Percentiles rank a stretch among this genome's conserved stretches.
Evolutionary conservation across 352 stramenopile genomes (phyloP).

Genomic region (Phytophthora agathidicida): DNA sequence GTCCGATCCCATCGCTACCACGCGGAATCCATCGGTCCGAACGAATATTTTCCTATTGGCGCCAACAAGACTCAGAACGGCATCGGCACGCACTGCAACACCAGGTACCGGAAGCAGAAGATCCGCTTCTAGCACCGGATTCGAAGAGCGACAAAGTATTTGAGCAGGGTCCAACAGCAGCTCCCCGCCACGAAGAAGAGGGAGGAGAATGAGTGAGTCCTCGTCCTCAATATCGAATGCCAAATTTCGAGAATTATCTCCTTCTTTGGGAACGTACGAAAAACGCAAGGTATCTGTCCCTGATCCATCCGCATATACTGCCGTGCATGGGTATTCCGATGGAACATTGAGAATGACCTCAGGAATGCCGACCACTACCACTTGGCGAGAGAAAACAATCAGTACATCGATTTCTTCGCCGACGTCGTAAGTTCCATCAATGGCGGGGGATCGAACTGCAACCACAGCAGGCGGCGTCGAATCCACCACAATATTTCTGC

Average conservation of each 20-base stretch:
- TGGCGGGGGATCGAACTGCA: slow-evolving; percentile 39
- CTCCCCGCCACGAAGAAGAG: slow-evolving; percentile 37
- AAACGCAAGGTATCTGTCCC: slow-evolving; percentile 53
- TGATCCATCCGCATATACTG: slow-evolving; percentile 59
- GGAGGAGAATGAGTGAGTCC: slow-evolving; percentile 47
- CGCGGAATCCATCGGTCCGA: slow-evolving; percentile 61
- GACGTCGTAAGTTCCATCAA: slow-evolving; percentile 71
- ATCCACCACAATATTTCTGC: slow-evolving; percentile 51
- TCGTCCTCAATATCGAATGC: slow-evolving; percentile 55
- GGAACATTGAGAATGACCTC: slow-evolving; percentile 62
- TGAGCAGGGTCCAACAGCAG: slow-evolving; percentile 36
- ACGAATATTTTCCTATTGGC: slow-evolving; percentile 68
- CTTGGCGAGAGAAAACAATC: slow-evolving; percentile 57
- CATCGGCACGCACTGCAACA: slow-evolving; percentile 48
- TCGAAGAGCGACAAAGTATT: slow-evolving; percentile 45
- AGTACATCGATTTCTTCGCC: slow-evolving; percentile 57
- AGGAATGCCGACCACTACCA: slow-evolving; percentile 51
- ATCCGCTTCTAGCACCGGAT: slow-evolving; percentile 42
- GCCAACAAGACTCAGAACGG: slow-evolving; percentile 61
- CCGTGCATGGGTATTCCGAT: slow-evolving; percentile 38
- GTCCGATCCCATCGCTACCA: slow-evolving; percentile 41
- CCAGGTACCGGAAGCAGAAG: slow-evolving; percentile 57
- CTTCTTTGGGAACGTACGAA: slow-evolving; percentile 43
- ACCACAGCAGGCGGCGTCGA: slow-evolving; percentile 53
- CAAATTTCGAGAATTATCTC: slow-evolving; percentile 49